Evolutionary conservation across 352 stramenopile genomes (phyloP), one percentile per base, ranked within the genome.

Genomic region (Globisporangium middletonii): DNA sequence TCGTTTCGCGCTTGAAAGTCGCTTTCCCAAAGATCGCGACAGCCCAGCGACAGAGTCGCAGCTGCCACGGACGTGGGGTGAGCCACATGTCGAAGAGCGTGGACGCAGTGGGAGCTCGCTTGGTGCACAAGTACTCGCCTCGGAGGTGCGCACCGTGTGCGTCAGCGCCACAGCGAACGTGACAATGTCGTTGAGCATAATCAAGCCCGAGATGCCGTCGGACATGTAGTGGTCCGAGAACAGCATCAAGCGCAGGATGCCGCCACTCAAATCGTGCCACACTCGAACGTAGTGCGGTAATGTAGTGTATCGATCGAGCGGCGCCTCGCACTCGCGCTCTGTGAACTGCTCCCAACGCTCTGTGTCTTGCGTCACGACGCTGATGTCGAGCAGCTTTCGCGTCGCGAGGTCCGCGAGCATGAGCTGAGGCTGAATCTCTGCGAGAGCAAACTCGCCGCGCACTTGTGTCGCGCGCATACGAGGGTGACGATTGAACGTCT

Each of bases 401-500:
- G 23, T 23, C 23, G 23, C 23, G 23, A 23, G 23, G 23, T 23
- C 23, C 23, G 23, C 23, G 23, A 23, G 23, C 23, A 23, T 23
- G 23, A 23, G 23, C 23, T 23, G 23, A 23, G 23, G 23, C 23
- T 23, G 23, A 23, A 23, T 23, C 23, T 23, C 23, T 23, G 23
- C 23, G 23, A 23, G 23, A 23, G 23, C 23, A 23, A 23, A 23
- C 23, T 23, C 23, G 59, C 71, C 60, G 43, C 69, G 62, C 37
- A 79, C 15, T 23, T 81, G 35, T 11, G 71, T 57, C 4, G 60
- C 57, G 26, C 74, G 64, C 69, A 84, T 80, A 1, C 65, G 66
- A 0, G 69, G 74, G 55, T 81, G 65, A 9, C 55, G 62, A 68
- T 84, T 81, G 59, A 79, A 79, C 1, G 72, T 73, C 2, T 51